Conservation (phyloP, 1,139 yeast genomes). For the Candida buenavistaensis region DNA sequence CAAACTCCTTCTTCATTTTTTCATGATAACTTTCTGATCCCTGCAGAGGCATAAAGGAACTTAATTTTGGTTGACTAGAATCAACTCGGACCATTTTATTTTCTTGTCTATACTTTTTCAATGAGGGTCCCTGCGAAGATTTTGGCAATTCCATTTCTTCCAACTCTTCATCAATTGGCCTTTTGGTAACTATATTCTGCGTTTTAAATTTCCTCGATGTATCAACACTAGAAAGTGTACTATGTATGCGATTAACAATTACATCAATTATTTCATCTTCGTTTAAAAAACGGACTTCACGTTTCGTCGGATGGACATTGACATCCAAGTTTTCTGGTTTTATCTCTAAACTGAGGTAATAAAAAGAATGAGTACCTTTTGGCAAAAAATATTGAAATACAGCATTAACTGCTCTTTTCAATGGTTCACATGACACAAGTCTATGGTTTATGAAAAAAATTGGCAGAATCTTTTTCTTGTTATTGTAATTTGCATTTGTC, state of each 20-base stretch:
- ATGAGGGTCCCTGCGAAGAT: conserved; percentile 10
- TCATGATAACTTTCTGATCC: conserved; percentile 7
- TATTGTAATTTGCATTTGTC: conserved; percentile 70
- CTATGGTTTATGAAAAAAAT: conserved; percentile 84
- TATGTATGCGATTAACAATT: conserved; percentile 53
- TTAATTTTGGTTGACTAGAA: conserved; percentile 32
- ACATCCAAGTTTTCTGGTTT: conserved; percentile 79
- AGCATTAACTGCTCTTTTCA: conserved; percentile 66
- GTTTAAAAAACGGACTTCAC: conserved; percentile 82
- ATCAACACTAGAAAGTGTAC: conserved; percentile 58
- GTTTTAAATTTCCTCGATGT: conserved; percentile 68
- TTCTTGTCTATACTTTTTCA: conserved; percentile 50
- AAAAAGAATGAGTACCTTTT: conserved; percentile 76
- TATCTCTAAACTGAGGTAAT: conserved; percentile 68
- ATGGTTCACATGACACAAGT: conserved; percentile 78
- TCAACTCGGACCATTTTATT: conserved; percentile 76
- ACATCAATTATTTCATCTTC: conserved; percentile 83
- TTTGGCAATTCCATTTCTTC: conserved; percentile 13
- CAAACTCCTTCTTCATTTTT: conserved; percentile 9
- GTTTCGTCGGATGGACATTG: conserved; percentile 92
- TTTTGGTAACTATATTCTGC: conserved; percentile 49
- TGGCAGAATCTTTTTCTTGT: conserved; percentile 66
- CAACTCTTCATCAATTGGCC: conserved; percentile 17
- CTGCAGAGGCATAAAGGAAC: conserved; percentile 14
- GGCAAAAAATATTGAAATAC: conserved; percentile 72